phyloP scores from a whole-genome alignment of 2,329 filamentous ascomycete species.

The Fusarium humuli region DNA sequence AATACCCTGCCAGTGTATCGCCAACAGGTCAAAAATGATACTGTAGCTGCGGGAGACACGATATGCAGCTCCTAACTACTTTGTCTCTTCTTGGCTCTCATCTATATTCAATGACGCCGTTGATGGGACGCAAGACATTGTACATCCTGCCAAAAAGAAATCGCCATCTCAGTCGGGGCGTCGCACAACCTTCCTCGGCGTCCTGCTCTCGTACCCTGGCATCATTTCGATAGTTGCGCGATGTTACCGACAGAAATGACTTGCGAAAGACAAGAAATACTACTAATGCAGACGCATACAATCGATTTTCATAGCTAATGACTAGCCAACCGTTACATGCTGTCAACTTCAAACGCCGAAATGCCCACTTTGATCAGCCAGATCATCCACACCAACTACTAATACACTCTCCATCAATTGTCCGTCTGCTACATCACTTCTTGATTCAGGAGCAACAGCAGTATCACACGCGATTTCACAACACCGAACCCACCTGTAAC shows the following conservation, averaged over 20 bases:
- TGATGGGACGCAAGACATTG: conserved; percentile 13
- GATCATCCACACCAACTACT: conserved; percentile 37
- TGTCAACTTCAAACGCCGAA: conserved; percentile 19
- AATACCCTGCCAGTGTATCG: conserved; percentile 15
- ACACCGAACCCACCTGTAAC: conserved; percentile 30
- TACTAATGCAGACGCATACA: neutral
- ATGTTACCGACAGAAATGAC: conserved; percentile 7
- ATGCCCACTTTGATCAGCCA: conserved; percentile 24
- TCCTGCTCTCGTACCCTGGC: neutral
- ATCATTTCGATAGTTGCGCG: conserved; percentile 8
- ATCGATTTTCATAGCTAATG: conserved; percentile 9
- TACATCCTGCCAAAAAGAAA: conserved; percentile 12
- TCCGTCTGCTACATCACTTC: conserved; percentile 36
- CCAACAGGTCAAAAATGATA: conserved; percentile 16
- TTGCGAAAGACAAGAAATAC: neutral
- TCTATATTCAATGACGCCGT: conserved; percentile 5
- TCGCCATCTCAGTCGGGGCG: conserved; percentile 7
- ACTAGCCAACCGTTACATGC: conserved; percentile 15
- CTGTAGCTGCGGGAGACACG: conserved; percentile 9
- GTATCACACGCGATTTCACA: conserved; percentile 27
- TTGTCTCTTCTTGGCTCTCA: conserved; percentile 11
- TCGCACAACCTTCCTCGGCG: conserved; percentile 13
- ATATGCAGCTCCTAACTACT: conserved; percentile 19
- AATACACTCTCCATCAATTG: conserved; percentile 34
- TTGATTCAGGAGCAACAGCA: conserved; percentile 31